A percentile compares a stretch with the other conserved stretches of the same genome.
phyloP scores from a whole-genome alignment of 495 filamentous ascomycete genomes.

The Annulohypoxylon maeteangense region DNA sequence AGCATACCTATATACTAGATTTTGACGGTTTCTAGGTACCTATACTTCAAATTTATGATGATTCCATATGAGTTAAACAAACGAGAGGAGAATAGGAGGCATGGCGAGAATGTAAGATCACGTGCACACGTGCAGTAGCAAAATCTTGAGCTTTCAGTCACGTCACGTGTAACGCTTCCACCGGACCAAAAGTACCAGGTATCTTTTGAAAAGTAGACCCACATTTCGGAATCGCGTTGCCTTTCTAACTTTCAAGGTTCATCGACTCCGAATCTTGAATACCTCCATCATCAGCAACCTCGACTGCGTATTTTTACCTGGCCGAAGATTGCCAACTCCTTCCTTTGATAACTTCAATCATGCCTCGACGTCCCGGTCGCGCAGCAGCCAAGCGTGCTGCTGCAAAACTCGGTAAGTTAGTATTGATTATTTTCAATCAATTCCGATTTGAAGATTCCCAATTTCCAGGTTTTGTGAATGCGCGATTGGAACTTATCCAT shows the following conservation, averaged over 20 bases:
- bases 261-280: neutral
- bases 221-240: neutral
- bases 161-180: too few species aligned
- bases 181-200: neutral
- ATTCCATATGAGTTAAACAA: too few species aligned
- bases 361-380: conserved; percentile 56
- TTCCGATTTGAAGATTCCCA: neutral
- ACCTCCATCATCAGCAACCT: neutral
- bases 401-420: conserved; percentile 57
- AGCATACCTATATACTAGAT: too few species aligned
- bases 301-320: neutral
- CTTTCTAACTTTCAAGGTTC: neutral
- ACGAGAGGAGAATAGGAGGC: neutral
- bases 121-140: neutral
- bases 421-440: conserved; percentile 6
- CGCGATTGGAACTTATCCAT: neutral
- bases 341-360: conserved; percentile 9
- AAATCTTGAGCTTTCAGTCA: neutral
- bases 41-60: too few species aligned
- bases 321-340: neutral
- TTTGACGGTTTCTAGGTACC: too few species aligned
- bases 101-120: neutral
- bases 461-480: neutral
- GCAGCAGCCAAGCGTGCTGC: conserved; percentile 58
- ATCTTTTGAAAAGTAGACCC: neutral